Evolutionary conservation across 2,329 filamentous ascomycete species (phyloP).

Genomic region (Trichoderma sp.): DNA sequence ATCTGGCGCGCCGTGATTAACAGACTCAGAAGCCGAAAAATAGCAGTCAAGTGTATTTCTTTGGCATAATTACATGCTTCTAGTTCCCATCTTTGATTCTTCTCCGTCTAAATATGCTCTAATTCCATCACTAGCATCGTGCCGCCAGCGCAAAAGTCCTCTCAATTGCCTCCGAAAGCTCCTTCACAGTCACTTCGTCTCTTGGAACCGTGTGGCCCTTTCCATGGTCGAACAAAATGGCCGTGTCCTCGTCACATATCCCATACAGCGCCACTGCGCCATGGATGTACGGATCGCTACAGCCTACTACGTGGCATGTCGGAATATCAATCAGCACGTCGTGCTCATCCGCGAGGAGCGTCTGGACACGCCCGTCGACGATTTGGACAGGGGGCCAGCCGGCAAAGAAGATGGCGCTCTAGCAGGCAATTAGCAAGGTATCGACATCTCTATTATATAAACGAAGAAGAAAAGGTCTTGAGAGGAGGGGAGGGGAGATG

Average conservation of each 20-base stretch:
- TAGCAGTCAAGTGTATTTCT: background rate
- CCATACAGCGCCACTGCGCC: constrained; percentile 64
- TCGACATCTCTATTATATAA: constrained; percentile 39
- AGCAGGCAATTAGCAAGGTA: background rate
- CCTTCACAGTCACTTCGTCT: constrained; percentile 50
- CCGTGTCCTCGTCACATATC: constrained; percentile 60
- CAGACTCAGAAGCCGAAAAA: background rate
- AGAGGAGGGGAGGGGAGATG: background rate
- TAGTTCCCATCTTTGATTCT: background rate
- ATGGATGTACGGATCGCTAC: constrained; percentile 60
- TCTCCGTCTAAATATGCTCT: background rate
- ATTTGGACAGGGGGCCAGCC: constrained; percentile 56
- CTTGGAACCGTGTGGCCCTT: constrained; percentile 65
- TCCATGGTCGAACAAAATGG: constrained; percentile 64
- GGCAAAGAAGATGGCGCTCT: constrained; percentile 54
- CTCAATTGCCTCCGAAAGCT: constrained; percentile 38
- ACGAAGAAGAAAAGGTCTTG: background rate
- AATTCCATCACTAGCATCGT: background rate
- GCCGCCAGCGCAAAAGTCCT: background rate
- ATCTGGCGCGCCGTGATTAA: background rate
- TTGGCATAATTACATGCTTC: background rate
- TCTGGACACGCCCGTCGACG: constrained; percentile 40
- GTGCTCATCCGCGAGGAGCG: constrained; percentile 51
- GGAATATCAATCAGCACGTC: constrained; percentile 54
- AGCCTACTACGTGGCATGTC: constrained; percentile 56